These are phyloP conservation scores for Saccharomyces hybrid DNA, from an alignment of 1,139 yeast genomes.

Conservation along the genomic window DNA sequence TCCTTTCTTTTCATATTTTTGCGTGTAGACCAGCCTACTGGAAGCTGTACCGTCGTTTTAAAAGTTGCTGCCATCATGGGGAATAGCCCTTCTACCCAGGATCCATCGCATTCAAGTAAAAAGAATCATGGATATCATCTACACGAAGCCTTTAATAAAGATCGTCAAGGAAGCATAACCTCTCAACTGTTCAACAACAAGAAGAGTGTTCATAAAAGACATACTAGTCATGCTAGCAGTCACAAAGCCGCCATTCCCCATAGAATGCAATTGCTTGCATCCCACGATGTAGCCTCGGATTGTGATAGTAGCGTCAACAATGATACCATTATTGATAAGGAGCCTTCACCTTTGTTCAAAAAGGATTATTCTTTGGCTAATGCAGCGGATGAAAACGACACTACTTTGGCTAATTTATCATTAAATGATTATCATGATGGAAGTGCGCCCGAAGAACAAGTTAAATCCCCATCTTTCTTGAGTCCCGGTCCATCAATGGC, in stretches of 20 bases:
- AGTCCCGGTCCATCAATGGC: constrained; percentile 24
- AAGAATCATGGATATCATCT: background rate
- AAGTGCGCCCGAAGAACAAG: background rate
- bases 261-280: background rate
- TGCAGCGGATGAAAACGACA: constrained; percentile 2
- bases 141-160: constrained; percentile 1
- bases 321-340: background rate
- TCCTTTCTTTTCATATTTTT: background rate
- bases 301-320: constrained; percentile 1
- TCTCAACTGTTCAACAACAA: constrained; percentile 20
- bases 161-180: constrained; percentile 19
- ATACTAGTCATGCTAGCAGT: background rate
- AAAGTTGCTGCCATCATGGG: constrained; percentile 9
- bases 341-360: constrained; percentile 11
- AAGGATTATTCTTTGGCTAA: constrained; percentile 15
- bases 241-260: background rate
- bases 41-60: background rate
- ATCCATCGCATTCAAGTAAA: constrained; percentile 1
- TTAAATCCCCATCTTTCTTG: constrained; percentile 9
- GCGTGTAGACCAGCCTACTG: background rate
- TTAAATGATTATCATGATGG: background rate
- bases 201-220: constrained; percentile 10
- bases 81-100: constrained; percentile 11
- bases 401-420: background rate
- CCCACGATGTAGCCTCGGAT: background rate